Percentiles rank a stretch among this genome's conserved stretches.
These are phyloP conservation scores for Gossypium australe DNA, from an alignment of 345 rosid species.

Conservation along the genomic window DNA sequence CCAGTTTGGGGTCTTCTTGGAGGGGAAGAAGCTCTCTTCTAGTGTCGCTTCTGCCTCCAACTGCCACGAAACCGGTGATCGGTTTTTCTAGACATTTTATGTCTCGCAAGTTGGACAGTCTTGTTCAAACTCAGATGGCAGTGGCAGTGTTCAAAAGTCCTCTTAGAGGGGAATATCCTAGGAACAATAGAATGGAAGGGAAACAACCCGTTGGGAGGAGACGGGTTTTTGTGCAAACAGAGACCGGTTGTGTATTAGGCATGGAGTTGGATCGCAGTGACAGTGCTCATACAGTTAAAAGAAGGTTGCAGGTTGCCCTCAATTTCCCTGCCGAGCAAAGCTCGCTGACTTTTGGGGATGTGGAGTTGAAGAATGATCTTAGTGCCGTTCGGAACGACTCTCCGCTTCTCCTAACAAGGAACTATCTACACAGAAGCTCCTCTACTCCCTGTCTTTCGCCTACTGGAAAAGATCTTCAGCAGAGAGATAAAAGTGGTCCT, in stretches of 20 bases:
- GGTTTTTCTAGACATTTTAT: constrained; percentile 48
- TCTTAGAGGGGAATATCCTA: constrained; percentile 54
- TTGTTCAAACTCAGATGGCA: constrained; percentile 97
- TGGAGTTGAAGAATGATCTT: constrained; percentile 79
- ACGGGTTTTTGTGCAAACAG: constrained; percentile 89
- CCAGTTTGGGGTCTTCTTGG: constrained; percentile 39
- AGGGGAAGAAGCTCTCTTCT: constrained; percentile 48
- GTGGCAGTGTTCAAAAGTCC: constrained; percentile 76
- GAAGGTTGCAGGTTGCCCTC: constrained; percentile 89
- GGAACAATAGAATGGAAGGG: constrained; percentile 53
- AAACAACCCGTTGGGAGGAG: constrained; percentile 75
- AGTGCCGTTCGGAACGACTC: constrained; percentile 85
- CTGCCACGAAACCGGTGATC: constrained; percentile 18
- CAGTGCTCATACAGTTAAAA: constrained; percentile 86
- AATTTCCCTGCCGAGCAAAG: constrained; percentile 80
- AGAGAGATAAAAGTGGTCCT: constrained; percentile 75
- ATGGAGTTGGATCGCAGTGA: constrained; percentile 97
- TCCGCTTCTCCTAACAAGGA: constrained; percentile 80
- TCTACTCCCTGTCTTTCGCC: constrained; percentile 99
- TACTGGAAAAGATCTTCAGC: constrained; percentile 69
- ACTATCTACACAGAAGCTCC: constrained; percentile 78
- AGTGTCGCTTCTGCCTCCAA: constrained; percentile 33
- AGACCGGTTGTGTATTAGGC: constrained; percentile 94
- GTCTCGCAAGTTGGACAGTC: constrained; percentile 88
- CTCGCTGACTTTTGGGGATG: constrained; percentile 76